Percentiles rank a stretch among this genome's conserved stretches.
Conservation (phyloP, 2,329 filamentous ascomycete genomes). For the Pestalotiopsis fici region DNA sequence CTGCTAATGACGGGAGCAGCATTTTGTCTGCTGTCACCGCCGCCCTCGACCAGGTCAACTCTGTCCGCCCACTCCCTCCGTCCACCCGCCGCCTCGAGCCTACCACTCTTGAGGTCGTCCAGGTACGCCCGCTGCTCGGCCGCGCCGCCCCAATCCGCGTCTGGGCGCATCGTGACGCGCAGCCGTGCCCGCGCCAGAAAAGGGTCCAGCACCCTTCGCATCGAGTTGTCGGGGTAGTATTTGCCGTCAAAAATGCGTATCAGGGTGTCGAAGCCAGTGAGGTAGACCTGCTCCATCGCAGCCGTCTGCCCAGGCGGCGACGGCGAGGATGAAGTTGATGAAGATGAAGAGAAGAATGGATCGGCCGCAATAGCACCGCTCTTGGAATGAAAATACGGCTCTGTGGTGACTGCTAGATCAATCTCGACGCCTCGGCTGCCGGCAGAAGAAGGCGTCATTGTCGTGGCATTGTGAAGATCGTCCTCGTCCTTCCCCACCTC, state of each 20-base stretch:
- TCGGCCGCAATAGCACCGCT: constrained; percentile 52
- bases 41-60: constrained; percentile 61
- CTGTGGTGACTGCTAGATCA: constrained; percentile 71
- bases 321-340: constrained; percentile 33
- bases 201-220: constrained; percentile 57
- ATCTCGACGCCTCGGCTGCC: constrained; percentile 32
- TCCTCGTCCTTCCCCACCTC: not conserved
- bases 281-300: constrained; percentile 59
- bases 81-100: constrained; percentile 54
- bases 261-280: constrained; percentile 76
- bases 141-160: constrained; percentile 59
- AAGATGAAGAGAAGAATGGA: not conserved
- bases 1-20: constrained; percentile 52
- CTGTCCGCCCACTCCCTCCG: constrained; percentile 57
- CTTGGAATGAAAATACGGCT: constrained; percentile 77
- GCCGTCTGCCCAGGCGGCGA: constrained; percentile 7
- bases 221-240: constrained; percentile 60
- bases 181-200: constrained; percentile 66
- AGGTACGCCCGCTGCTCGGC: constrained; percentile 58
- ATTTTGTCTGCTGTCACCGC: constrained; percentile 45
- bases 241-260: constrained; percentile 72
- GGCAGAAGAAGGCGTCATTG: not conserved
- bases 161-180: constrained; percentile 64
- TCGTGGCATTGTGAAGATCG: no score
- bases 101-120: constrained; percentile 44